Conservation (phyloP, 2,329 filamentous ascomycete genomes). For the Dothistroma pini region DNA sequence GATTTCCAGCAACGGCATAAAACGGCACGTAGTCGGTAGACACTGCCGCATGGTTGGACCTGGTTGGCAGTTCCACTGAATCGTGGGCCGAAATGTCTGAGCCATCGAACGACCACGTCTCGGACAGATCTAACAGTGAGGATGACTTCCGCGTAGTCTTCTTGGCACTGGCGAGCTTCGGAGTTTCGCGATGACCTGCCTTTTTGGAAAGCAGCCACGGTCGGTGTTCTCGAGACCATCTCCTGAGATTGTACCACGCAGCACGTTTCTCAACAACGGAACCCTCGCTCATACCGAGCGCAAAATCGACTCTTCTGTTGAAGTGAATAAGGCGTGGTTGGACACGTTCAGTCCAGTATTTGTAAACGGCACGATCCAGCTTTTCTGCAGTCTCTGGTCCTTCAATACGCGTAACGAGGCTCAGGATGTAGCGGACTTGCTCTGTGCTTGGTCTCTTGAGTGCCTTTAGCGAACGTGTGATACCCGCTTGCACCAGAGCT, state of each 20-base stretch:
- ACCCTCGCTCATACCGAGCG: not conserved
- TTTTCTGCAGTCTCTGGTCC: slow-evolving; percentile 39
- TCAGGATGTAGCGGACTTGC: slow-evolving; percentile 44
- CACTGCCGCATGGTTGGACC: not conserved
- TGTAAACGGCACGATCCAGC: slow-evolving; percentile 29
- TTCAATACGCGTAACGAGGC: slow-evolving; percentile 43
- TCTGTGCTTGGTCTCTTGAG: slow-evolving; percentile 32
- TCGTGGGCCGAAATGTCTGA: not conserved
- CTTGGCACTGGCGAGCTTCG: not conserved
- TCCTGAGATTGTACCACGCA: not conserved
- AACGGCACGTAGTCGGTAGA: not conserved
- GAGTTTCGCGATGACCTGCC: not conserved
- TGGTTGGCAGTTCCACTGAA: not conserved
- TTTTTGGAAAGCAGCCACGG: not conserved
- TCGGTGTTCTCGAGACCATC: not conserved
- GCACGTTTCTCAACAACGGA: not conserved
- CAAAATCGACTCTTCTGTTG: not conserved
- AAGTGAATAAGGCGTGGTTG: not conserved
- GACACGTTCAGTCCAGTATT: slow-evolving; percentile 13
- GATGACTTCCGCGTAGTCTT: not conserved
- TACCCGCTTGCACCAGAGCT: slow-evolving; percentile 50
- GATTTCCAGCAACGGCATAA: not conserved
- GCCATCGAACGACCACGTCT: not conserved
- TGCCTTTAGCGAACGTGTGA: slow-evolving; percentile 43
- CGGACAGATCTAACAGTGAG: not conserved